phyloP scores from a whole-genome alignment of 192 early-diverging fungal species.

The Linnemannia zychae region DNA sequence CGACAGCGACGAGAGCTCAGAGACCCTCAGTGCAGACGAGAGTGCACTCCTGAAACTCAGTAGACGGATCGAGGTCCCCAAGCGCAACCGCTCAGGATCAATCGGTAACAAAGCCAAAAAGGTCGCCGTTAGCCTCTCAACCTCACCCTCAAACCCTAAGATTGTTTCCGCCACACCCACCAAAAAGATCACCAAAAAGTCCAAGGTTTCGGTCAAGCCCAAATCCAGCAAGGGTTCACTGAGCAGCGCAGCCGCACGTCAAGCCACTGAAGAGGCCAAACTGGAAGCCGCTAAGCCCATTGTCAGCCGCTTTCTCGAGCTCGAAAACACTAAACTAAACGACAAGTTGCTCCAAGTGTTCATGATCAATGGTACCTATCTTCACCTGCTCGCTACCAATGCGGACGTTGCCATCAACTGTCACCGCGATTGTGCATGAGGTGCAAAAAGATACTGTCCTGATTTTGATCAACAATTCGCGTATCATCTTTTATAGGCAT shows the following conservation, averaged over 20 bases:
- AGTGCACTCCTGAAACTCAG: neutral
- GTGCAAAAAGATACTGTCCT: neutral
- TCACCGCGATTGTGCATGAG: no score
- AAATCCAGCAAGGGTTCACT: conserved; percentile 45
- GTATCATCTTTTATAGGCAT: conserved; percentile 23
- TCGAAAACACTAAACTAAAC: conserved; percentile 52
- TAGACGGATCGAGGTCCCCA: conserved; percentile 7
- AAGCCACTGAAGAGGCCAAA: conserved; percentile 47
- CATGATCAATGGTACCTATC: conserved; percentile 42
- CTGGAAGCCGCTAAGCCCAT: conserved; percentile 52
- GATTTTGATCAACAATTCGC: neutral
- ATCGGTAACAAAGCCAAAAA: conserved; percentile 11
- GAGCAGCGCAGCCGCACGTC: conserved; percentile 29
- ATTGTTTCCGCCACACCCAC: conserved; percentile 47
- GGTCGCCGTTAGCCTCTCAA: conserved; percentile 19
- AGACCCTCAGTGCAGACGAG: neutral
- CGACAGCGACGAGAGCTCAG: conserved; percentile 30
- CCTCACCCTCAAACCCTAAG: conserved; percentile 39
- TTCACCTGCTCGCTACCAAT: neutral
- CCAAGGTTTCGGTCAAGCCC: conserved; percentile 38
- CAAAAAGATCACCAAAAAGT: conserved; percentile 55
- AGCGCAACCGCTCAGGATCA: conserved; percentile 26
- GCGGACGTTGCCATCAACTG: no score
- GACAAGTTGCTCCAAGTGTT: conserved; percentile 51
- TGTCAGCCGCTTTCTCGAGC: conserved; percentile 46